A percentile compares a stretch with the other conserved stretches of the same genome.
phyloP scores from a whole-genome alignment of 805 yeast species.

The Kurtzmaniella fragi region DNA sequence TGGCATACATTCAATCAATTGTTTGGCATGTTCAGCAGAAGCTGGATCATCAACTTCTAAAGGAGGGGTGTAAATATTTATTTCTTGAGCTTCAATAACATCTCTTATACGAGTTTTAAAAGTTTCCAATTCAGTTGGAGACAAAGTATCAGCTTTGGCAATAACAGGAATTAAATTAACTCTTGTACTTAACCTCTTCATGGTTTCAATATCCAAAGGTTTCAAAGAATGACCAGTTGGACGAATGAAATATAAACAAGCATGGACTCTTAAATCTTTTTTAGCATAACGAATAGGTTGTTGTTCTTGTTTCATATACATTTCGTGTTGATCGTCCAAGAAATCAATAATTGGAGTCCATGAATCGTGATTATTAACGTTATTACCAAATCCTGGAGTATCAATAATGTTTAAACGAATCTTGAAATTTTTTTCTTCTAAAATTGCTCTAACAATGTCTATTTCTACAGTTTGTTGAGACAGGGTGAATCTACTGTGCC shows the following conservation, averaged over 20 bases:
- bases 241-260: constrained; percentile 88
- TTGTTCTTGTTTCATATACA: constrained; percentile 86
- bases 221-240: constrained; percentile 94
- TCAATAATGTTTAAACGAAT: constrained; percentile 79
- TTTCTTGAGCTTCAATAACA: constrained; percentile 71
- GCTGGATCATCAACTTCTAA: constrained; percentile 71
- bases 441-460: constrained; percentile 70
- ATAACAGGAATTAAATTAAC: constrained; percentile 93
- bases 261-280: constrained; percentile 83
- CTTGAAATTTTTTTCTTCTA: constrained; percentile 82
- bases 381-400: constrained; percentile 93
- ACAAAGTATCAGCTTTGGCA: constrained; percentile 90
- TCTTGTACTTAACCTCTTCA: constrained; percentile 82
- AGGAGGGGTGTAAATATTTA: constrained; percentile 73
- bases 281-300: constrained; percentile 62
- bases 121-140: constrained; percentile 73
- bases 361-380: constrained; percentile 59
- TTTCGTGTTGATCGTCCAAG: constrained; percentile 79
- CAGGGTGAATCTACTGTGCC: constrained; percentile 52
- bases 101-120: constrained; percentile 75
- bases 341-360: constrained; percentile 93
- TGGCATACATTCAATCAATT: constrained; percentile 79
- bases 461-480: constrained; percentile 69
- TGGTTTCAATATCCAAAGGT: constrained; percentile 82
- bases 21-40: constrained; percentile 75